Evolutionary conservation across 306 rosid genomes (phyloP).

Genomic region (Quercus glauca): DNA sequence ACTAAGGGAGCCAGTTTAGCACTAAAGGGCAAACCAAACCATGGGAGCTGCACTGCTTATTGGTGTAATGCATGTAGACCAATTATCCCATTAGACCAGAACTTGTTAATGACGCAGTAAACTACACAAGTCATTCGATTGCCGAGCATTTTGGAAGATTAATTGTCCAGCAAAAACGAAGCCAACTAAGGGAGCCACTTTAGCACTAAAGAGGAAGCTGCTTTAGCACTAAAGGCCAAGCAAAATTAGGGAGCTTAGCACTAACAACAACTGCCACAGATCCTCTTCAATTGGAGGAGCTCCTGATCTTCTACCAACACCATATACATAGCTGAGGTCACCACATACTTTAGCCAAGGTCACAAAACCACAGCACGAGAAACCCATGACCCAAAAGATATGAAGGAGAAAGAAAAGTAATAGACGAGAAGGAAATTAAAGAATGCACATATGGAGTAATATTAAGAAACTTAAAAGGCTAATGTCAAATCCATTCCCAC

Average conservation of each 20-base stretch:
- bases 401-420: not conserved
- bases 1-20: not conserved
- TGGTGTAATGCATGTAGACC: not conserved
- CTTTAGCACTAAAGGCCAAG: not conserved
- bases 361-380: not conserved
- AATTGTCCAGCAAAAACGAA: not conserved
- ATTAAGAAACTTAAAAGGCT: not conserved
- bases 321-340: not conserved
- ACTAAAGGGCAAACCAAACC: not conserved
- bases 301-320: not conserved
- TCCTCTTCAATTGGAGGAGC: not conserved
- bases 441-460: not conserved
- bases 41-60: not conserved
- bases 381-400: constrained; percentile 1
- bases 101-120: not conserved
- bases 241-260: not conserved
- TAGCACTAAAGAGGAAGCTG: constrained; percentile 1
- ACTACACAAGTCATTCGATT: not conserved
- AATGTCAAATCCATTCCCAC: not conserved
- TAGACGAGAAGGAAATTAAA: not conserved
- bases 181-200: constrained; percentile 10
- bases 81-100: not conserved
- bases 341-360: not conserved
- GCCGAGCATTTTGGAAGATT: not conserved
- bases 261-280: not conserved